Percentiles rank a stretch among this genome's conserved stretches.
Evolutionary conservation across 331 rosid species (phyloP).

Genomic region (Malus hybrid): DNA sequence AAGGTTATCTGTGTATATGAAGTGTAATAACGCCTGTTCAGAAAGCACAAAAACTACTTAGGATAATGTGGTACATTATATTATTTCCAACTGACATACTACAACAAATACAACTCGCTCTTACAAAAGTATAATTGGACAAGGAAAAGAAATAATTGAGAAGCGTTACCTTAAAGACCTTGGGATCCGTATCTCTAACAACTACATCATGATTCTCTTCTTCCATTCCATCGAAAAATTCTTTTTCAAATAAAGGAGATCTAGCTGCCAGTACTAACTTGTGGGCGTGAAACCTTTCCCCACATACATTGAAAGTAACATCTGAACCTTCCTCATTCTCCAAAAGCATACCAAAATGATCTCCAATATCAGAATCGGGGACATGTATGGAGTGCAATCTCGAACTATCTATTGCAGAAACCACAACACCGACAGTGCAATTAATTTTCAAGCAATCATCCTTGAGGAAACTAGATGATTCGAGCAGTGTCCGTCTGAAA

Average conservation of each 20-base stretch:
- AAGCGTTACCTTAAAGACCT: conserved; percentile 70
- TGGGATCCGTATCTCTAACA: conserved; percentile 60
- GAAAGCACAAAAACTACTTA: conserved; percentile 9
- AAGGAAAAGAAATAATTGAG: background rate
- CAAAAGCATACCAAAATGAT: conserved; percentile 57
- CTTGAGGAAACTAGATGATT: conserved; percentile 64
- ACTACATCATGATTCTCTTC: conserved; percentile 48
- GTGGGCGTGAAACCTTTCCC: conserved; percentile 73
- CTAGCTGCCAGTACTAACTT: conserved; percentile 80
- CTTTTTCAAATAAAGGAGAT: conserved; percentile 51
- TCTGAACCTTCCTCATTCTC: conserved; percentile 76
- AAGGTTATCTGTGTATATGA: conserved; percentile 74
- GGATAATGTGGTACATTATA: background rate
- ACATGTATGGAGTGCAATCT: conserved; percentile 61
- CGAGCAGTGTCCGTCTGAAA: conserved; percentile 72
- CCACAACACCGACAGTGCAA: conserved; percentile 96
- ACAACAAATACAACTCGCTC: background rate
- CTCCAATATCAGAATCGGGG: conserved; percentile 79
- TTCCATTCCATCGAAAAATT: conserved; percentile 42
- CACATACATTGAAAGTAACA: conserved; percentile 63
- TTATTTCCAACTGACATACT: background rate
- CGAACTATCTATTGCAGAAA: conserved; percentile 72
- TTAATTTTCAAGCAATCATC: conserved; percentile 91
- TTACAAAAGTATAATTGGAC: background rate
- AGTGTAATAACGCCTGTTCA: conserved; percentile 85